Evolutionary conservation across 2,329 filamentous ascomycete species (phyloP).

Genomic region (Aspergillus tanneri): DNA sequence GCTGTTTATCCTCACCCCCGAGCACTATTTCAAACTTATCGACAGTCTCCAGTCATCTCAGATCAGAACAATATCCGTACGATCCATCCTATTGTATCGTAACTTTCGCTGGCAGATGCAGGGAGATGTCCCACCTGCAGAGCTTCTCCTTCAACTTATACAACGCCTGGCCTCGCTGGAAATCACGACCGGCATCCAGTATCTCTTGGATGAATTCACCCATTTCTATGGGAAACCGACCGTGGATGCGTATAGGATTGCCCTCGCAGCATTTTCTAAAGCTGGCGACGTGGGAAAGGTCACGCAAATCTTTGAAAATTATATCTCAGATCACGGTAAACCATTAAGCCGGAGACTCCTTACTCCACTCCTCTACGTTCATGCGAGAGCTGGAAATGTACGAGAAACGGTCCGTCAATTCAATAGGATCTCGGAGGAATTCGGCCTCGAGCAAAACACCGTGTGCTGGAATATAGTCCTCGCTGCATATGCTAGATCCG

Average conservation of each 20-base stretch:
- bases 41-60: constrained; percentile 29
- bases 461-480: constrained; percentile 75
- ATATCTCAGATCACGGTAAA: constrained; percentile 37
- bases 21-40: constrained; percentile 33
- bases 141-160: constrained; percentile 29
- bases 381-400: constrained; percentile 68
- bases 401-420: constrained; percentile 61
- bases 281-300: constrained; percentile 49
- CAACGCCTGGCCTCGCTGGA: constrained; percentile 26
- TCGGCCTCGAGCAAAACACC: constrained; percentile 57
- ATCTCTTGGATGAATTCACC: constrained; percentile 44
- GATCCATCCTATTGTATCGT: constrained; percentile 42
- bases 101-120: constrained; percentile 39
- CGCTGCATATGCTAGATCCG: constrained; percentile 64
- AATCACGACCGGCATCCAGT: constrained; percentile 38
- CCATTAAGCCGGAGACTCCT: constrained; percentile 34
- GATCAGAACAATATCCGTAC: constrained; percentile 27
- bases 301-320: constrained; percentile 46
- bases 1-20: constrained; percentile 23
- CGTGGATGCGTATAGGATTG: constrained; percentile 33
- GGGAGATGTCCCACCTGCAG: constrained; percentile 18
- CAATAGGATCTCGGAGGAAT: constrained; percentile 57
- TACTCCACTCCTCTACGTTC: constrained; percentile 65
- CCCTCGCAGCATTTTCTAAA: constrained; percentile 45
- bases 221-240: constrained; percentile 34